Conservation (phyloP, 805 yeast genomes). For the Yamadazyma nakazawae region DNA sequence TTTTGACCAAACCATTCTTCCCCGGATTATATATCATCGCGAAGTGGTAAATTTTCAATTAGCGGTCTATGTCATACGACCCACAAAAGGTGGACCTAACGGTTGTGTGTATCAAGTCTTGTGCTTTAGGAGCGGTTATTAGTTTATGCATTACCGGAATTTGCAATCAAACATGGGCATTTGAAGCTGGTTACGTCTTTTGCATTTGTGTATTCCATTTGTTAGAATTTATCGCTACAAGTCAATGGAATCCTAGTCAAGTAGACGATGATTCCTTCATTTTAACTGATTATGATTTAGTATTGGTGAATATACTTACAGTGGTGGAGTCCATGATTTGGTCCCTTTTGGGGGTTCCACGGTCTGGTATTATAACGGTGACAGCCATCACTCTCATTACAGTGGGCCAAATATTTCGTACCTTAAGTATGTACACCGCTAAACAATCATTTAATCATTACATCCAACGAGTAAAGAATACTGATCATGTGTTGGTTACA, state of each 20-base stretch:
- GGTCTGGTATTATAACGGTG: background rate
- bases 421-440: constrained; percentile 84
- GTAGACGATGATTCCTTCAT: constrained; percentile 59
- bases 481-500: constrained; percentile 67
- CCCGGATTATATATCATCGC: background rate
- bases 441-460: constrained; percentile 82
- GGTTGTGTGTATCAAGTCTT: constrained; percentile 30
- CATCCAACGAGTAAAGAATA: constrained; percentile 51
- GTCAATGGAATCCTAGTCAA: constrained; percentile 62
- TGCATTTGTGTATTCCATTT: constrained; percentile 67
- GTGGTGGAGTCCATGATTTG: constrained; percentile 16
- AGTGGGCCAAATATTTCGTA: constrained; percentile 65
- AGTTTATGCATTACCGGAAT: constrained; percentile 14
- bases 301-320: constrained; percentile 20
- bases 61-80: constrained; percentile 16
- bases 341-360: background rate
- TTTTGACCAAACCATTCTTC: background rate
- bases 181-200: constrained; percentile 40
- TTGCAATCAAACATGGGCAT: background rate
- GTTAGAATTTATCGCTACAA: constrained; percentile 78
- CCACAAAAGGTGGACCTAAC: constrained; percentile 27
- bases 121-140: constrained; percentile 27
- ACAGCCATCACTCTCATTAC: constrained; percentile 50
- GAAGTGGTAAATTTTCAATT: background rate
- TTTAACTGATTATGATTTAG: constrained; percentile 29